Evolutionary conservation across 306 rosid species (phyloP), one percentile per base, ranked within the genome.

Genomic region (Vigna reflexopilosa): DNA sequence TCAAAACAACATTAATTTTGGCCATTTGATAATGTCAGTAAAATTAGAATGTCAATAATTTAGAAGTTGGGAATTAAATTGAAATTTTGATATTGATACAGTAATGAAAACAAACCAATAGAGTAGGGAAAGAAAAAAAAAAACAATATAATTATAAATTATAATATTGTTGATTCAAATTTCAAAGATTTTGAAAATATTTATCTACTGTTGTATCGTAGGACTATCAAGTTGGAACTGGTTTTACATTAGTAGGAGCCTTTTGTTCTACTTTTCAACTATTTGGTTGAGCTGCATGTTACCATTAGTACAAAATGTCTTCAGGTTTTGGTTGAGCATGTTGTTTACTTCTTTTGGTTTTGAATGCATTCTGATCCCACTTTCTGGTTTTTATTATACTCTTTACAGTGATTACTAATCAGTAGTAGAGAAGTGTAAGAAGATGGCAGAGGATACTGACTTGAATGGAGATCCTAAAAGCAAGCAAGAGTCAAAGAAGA

Each of bases 401-500:
- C 2, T 61, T 32, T 38, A 64, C 30, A 40, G 51, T 65, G 32
- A 17, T 65, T 40, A 10, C 51, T 44, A 11, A 19, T 11, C 22
- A 20, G 36, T 42, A 42, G 52, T 42, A 20, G 52, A 20, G 12
- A 34, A 16, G 36, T 12, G n/a, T 9, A 16, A 40, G 9, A 40
- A 36, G 52, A 64, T 66, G 82, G 72, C 12, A 49, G 72, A 11
- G 22, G 63, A 58, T 20, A 70, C 1, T 0, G 38, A 50, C 7
- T 70, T 78, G 67, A 65, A 58, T 6, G 62, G 52, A 57, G 71
- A 70, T 13, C 5, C 47, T 26, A 63, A 76, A 30, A 79, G 64
- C 44, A 28, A 49, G 22, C 67, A 85, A 56, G 84, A 84, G 28
- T 51, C 72, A 52, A 77, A 75, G 74, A 80, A 75, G 56, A 87